Evolutionary conservation across 768 basidiomycete species (phyloP).

Genomic region (Daedaleopsis nitida): DNA sequence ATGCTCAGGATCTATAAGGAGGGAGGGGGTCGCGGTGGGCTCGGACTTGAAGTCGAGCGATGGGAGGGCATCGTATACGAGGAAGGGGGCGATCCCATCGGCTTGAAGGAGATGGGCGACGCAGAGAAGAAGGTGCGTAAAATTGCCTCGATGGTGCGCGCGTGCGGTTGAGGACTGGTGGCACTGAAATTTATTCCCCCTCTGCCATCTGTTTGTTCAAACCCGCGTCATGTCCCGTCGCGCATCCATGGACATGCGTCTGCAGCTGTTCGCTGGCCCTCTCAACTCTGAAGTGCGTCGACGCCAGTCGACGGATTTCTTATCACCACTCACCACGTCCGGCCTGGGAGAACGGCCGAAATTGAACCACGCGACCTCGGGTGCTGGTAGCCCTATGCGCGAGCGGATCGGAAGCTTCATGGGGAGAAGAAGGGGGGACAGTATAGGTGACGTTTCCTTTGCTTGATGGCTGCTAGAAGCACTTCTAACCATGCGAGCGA

Average conservation of each 20-base stretch:
- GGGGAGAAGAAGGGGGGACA: constrained; percentile 61
- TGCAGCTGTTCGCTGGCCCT: constrained; percentile 76
- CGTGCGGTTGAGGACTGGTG: background rate
- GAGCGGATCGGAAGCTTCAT: constrained; percentile 65
- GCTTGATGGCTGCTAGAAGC: background rate
- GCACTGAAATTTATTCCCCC: constrained; percentile 4
- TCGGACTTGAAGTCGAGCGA: constrained; percentile 84
- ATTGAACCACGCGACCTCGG: constrained; percentile 49
- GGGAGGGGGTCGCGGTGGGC: constrained; percentile 68
- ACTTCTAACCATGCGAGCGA: constrained; percentile 14
- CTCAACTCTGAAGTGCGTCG: constrained; percentile 88
- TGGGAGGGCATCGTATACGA: constrained; percentile 91
- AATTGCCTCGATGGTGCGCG: background rate
- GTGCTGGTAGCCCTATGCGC: constrained; percentile 56
- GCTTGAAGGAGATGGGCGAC: constrained; percentile 78
- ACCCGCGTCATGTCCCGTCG: constrained; percentile 22
- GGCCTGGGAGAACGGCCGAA: constrained; percentile 58
- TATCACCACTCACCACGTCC: constrained; percentile 59
- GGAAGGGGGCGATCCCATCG: constrained; percentile 67
- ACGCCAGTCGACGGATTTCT: constrained; percentile 77
- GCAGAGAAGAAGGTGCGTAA: constrained; percentile 82
- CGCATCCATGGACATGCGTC: background rate
- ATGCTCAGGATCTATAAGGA: constrained; percentile 83
- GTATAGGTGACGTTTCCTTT: constrained; percentile 43
- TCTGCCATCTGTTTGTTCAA: constrained; percentile 19